Evolutionary conservation across 2,329 filamentous ascomycete species (phyloP).

Genomic region (Verticillium alfalfae): DNA sequence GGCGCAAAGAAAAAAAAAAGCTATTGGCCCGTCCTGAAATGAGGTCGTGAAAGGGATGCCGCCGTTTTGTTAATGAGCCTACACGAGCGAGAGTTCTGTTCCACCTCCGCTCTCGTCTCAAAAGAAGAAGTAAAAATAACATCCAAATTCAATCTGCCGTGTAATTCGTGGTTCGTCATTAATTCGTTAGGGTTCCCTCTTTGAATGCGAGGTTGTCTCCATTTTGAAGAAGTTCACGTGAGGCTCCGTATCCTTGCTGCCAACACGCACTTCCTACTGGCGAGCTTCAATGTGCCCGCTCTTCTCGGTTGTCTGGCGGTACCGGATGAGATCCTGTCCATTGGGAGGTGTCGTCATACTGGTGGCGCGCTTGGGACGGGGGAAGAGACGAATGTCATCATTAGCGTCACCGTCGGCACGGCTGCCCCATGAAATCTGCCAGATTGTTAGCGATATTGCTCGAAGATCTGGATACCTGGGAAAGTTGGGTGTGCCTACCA

Average conservation of each 20-base stretch:
- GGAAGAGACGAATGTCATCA: conserved; percentile 64
- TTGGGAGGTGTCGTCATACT: conserved; percentile 38
- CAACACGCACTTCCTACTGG: neutral
- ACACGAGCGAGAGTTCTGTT: conserved; percentile 12
- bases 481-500: conserved; percentile 50
- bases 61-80: neutral
- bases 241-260: conserved; percentile 8
- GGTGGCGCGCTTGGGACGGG: conserved; percentile 32
- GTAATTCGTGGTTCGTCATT: neutral
- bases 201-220: neutral
- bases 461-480: neutral
- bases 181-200: neutral
- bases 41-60: neutral
- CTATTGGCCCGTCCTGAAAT: neutral
- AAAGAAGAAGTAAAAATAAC: neutral
- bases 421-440: conserved; percentile 90
- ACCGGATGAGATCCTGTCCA: conserved; percentile 37
- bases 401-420: conserved; percentile 86
- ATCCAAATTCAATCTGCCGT: neutral
- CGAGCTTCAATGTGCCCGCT: neutral
- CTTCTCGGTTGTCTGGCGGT: conserved; percentile 28
- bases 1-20: neutral
- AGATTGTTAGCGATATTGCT: neutral
- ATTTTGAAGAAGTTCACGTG: conserved; percentile 9
- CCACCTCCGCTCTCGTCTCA: conserved; percentile 8